phyloP scores from a whole-genome alignment of 495 filamentous ascomycete genomes.

The Echria macrotheca region DNA sequence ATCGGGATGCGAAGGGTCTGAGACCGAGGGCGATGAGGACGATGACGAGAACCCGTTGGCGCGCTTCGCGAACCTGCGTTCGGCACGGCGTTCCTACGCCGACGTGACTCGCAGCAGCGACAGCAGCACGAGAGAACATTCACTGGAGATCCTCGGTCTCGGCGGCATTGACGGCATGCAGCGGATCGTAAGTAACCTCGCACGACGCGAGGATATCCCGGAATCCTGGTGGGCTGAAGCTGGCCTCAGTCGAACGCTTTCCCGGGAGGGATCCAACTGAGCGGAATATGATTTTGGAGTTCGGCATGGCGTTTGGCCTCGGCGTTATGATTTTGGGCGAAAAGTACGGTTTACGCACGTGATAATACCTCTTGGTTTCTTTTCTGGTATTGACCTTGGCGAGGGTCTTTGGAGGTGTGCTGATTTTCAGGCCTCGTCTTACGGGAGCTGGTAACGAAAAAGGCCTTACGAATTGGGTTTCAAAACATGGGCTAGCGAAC shows the following conservation, averaged over 20 bases:
- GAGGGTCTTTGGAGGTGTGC: too few species aligned
- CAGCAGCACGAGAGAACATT: conserved; percentile 24
- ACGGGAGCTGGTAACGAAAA: too few species aligned
- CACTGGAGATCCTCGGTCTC: conserved; percentile 22
- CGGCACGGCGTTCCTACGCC: conserved; percentile 29
- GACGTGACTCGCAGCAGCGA: conserved; percentile 23
- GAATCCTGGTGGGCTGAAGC: conserved; percentile 74
- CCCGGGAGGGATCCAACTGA: conserved; percentile 36
- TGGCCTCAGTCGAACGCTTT: conserved; percentile 57
- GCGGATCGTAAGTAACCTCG: conserved; percentile 59
- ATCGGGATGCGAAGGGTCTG: conserved; percentile 31
- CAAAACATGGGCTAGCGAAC: too few species aligned
- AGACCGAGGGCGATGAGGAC: conserved; percentile 34
- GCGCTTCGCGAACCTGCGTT: conserved; percentile 14
- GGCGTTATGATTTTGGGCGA: conserved; percentile 5
- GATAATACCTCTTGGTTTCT: too few species aligned
- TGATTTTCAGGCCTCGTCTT: too few species aligned
- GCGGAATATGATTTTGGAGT: neutral
- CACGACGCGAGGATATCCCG: conserved; percentile 62
- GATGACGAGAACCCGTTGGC: conserved; percentile 26
- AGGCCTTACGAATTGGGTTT: too few species aligned
- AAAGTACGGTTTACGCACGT: too few species aligned
- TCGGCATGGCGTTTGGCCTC: neutral
- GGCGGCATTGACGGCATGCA: conserved; percentile 60
- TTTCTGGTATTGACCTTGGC: too few species aligned